Percentiles rank a stretch among this genome's conserved stretches.
Evolutionary conservation across 2,329 filamentous ascomycete genomes (phyloP).

Genomic region (Coniochaeta prunicola): DNA sequence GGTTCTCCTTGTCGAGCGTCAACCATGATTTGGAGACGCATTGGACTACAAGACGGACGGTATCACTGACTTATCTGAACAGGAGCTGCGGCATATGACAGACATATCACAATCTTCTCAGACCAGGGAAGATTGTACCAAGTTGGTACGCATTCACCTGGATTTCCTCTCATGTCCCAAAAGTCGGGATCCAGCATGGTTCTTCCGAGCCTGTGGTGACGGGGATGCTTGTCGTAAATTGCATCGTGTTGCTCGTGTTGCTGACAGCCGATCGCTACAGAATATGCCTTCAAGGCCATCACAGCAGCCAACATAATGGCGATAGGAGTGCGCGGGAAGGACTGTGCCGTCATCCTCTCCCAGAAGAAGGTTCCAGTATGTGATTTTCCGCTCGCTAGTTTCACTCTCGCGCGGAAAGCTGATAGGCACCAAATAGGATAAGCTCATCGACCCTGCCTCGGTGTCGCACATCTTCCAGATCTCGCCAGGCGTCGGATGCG

Average conservation of each 20-base stretch:
- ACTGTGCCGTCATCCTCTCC: constrained; percentile 93
- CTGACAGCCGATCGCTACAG: constrained; percentile 37
- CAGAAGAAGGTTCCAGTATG: constrained; percentile 99
- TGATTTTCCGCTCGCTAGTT: constrained; percentile 5
- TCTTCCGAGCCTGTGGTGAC: not conserved
- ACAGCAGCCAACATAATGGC: constrained; percentile 99
- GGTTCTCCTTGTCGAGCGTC: not conserved
- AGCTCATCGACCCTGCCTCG: constrained; percentile 94
- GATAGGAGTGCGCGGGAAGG: constrained; percentile 89
- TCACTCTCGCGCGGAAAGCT: constrained; percentile 18
- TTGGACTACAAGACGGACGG: not conserved
- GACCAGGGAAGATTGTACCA: constrained; percentile 97
- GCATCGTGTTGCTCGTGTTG: not conserved
- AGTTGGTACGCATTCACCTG: constrained; percentile 69
- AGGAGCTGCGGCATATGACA: constrained; percentile 88
- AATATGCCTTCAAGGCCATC: constrained; percentile 99
- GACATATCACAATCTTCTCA: constrained; percentile 99
- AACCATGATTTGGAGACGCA: not conserved
- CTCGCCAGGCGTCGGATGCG: constrained; percentile 91
- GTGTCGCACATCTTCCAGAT: constrained; percentile 97
- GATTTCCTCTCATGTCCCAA: not conserved
- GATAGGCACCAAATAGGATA: constrained; percentile 59
- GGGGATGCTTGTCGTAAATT: not conserved
- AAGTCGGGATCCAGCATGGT: not conserved
- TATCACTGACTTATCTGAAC: constrained; percentile 12